Evolutionary conservation across 73 alveolate species (phyloP).

Genomic region (Paramecium sonneborni): DNA sequence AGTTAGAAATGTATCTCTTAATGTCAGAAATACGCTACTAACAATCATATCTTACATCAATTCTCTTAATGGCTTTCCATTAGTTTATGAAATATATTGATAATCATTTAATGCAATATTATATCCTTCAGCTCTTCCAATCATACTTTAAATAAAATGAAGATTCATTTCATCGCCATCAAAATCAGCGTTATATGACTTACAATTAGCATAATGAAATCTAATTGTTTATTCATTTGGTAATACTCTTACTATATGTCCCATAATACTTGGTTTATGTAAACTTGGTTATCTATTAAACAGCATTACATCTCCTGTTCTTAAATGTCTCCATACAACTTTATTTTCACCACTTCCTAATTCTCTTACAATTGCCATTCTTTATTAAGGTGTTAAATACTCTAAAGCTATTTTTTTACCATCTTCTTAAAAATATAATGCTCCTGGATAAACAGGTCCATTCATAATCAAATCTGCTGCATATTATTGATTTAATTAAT

Average conservation of each 20-base stretch:
- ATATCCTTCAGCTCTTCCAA: slow-evolving; percentile 93
- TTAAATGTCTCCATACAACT: slow-evolving; percentile 94
- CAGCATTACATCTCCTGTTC: slow-evolving; percentile 93
- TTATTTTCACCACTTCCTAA: slow-evolving; percentile 82
- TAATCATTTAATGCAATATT: slow-evolving; percentile 88
- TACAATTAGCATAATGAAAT: slow-evolving; percentile 99
- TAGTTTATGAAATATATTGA: slow-evolving; percentile 97
- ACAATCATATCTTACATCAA: slow-evolving; percentile 97
- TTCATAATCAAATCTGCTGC: slow-evolving; percentile 88
- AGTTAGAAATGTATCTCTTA: slow-evolving; percentile 91
- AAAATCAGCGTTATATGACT: slow-evolving; percentile 99
- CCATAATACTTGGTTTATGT: slow-evolving; percentile 96
- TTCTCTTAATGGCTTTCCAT: slow-evolving; percentile 99
- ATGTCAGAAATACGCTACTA: slow-evolving; percentile 93
- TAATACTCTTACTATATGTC: slow-evolving; percentile 85
- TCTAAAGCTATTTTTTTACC: slow-evolving; percentile 88
- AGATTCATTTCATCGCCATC: slow-evolving; percentile 99
- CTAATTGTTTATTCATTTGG: slow-evolving; percentile 97
- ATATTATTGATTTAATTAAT: slow-evolving; percentile 84
- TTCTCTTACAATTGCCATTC: slow-evolving; percentile 89
- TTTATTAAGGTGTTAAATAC: slow-evolving; percentile 75
- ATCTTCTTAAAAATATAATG: slow-evolving; percentile 66
- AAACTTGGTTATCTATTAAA: slow-evolving; percentile 99
- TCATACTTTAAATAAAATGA: slow-evolving; percentile 93
- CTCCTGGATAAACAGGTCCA: slow-evolving; percentile 80